These are phyloP conservation scores for Hordeum marinum DNA, from an alignment of 176 grass and related monocot genomes.

Conservation along the genomic window DNA sequence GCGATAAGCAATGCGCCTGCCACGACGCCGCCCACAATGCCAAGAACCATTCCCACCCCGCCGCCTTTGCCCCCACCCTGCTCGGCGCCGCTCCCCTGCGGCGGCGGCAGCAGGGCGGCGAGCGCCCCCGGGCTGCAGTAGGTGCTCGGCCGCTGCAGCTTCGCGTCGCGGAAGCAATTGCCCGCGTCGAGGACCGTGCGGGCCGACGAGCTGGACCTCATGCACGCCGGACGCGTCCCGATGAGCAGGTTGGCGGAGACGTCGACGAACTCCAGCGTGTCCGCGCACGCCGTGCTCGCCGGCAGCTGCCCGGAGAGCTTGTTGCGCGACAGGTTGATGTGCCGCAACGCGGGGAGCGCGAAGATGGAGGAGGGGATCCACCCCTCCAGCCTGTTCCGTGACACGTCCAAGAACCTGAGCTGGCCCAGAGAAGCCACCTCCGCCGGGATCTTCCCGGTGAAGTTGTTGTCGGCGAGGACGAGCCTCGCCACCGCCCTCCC, in stretches of 20 bases:
- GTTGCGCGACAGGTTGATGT: slow-evolving; percentile 73
- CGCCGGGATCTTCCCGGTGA: slow-evolving; percentile 45
- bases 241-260: slow-evolving; percentile 78
- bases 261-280: slow-evolving; percentile 51
- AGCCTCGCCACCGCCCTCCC: slow-evolving; percentile 32
- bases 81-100: slow-evolving; percentile 14
- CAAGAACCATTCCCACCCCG: slow-evolving; percentile 46
- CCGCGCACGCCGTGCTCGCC: slow-evolving; percentile 33
- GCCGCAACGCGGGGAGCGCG: slow-evolving; percentile 52
- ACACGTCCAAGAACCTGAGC: slow-evolving; percentile 61
- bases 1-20: slow-evolving; percentile 52
- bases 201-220: slow-evolving; percentile 42
- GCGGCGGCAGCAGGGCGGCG: slow-evolving; percentile 60
- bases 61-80: slow-evolving; percentile 29
- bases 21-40: slow-evolving; percentile 55
- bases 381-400: slow-evolving; percentile 51
- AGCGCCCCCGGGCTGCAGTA: slow-evolving; percentile 70
- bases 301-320: slow-evolving; percentile 55
- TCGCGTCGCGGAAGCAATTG: slow-evolving; percentile 67
- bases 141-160: slow-evolving; percentile 48
- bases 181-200: slow-evolving; percentile 53
- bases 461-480: slow-evolving; percentile 48
- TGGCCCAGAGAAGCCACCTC: slow-evolving; percentile 27
- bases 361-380: slow-evolving; percentile 68
- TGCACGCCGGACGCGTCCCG: slow-evolving; percentile 64